Conservation (phyloP, 1,284 basidiomycete species). For the Moesziomyces sp. region DNA sequence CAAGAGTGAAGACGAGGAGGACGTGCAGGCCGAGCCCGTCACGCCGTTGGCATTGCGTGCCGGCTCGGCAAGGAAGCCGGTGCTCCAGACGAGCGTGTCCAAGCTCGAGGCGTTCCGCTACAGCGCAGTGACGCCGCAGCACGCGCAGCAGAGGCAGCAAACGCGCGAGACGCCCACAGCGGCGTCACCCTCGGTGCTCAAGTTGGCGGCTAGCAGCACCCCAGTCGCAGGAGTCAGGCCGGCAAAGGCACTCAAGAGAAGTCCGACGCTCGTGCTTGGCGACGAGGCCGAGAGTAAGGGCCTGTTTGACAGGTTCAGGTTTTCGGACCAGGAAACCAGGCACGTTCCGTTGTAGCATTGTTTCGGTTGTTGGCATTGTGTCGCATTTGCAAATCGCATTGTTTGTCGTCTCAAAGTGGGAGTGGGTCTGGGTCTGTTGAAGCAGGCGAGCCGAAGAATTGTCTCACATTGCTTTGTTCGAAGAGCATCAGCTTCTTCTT, state of each 20-base stretch:
- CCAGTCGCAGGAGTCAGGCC: constrained; percentile 1
- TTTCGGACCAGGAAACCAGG: constrained; percentile 6
- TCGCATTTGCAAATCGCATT: neutral
- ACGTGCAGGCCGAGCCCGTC: constrained; percentile 14
- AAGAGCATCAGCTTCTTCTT: too few relatives aligned
- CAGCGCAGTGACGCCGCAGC: constrained; percentile 7
- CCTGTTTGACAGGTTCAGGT: constrained; percentile 34
- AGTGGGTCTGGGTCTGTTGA: too few relatives aligned
- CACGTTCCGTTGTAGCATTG: constrained; percentile 5
- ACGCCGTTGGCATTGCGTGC: constrained; percentile 17
- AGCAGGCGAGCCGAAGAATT: too few relatives aligned
- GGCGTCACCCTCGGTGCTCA: constrained; percentile 20
- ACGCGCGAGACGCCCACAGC: neutral
- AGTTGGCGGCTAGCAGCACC: constrained; percentile 9
- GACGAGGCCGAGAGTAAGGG: neutral
- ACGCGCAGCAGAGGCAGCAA: constrained; percentile 4
- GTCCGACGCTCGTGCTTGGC: constrained; percentile 21
- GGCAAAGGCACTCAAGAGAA: constrained; percentile 26
- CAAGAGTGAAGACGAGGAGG: constrained; percentile 13
- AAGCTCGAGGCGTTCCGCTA: constrained; percentile 45
- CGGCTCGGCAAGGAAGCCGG: constrained; percentile 6
- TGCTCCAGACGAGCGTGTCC: constrained; percentile 30
- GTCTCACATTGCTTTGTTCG: too few relatives aligned
- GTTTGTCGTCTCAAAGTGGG: too few relatives aligned
- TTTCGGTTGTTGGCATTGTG: too few relatives aligned